A percentile compares a stretch with the other conserved stretches of the same genome.
phyloP scores from a whole-genome alignment of 2,329 filamentous ascomycete genomes.

The Dactylellina cionopaga region DNA sequence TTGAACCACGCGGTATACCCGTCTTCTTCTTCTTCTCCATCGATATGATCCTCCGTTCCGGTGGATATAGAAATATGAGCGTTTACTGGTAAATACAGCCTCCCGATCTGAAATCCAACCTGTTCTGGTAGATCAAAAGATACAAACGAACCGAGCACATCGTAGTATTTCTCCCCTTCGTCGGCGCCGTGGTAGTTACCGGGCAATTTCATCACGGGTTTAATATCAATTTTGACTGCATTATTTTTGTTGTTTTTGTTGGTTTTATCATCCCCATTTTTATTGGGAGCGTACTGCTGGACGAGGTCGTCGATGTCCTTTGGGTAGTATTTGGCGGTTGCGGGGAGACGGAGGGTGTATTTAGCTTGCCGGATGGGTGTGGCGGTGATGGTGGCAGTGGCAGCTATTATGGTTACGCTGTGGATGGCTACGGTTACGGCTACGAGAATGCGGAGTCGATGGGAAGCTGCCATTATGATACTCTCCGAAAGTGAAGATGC shows the following conservation, averaged over 20 bases:
- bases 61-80: constrained; percentile 10
- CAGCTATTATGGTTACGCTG: background rate
- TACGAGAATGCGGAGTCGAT: background rate
- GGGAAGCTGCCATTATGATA: no score
- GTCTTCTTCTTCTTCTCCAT: background rate
- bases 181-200: constrained; percentile 26
- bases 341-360: constrained; percentile 35
- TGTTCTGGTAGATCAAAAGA: constrained; percentile 1
- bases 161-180: constrained; percentile 45
- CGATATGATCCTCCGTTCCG: background rate
- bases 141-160: constrained; percentile 36
- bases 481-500: no score
- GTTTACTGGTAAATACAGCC: constrained; percentile 29
- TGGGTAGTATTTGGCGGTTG: constrained; percentile 45
- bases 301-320: constrained; percentile 38
- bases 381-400: background rate
- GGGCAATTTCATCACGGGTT: constrained; percentile 44
- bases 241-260: no score
- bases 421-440: background rate
- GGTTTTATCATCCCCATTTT: no score
- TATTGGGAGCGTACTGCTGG: constrained; percentile 13
- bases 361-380: background rate
- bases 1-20: constrained; percentile 27
- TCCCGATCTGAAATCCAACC: constrained; percentile 1
- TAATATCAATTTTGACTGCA: background rate